These are phyloP conservation scores for Heliamphora ciliata DNA, from an alignment of 179 eudicot genomes.

Conservation along the genomic window DNA sequence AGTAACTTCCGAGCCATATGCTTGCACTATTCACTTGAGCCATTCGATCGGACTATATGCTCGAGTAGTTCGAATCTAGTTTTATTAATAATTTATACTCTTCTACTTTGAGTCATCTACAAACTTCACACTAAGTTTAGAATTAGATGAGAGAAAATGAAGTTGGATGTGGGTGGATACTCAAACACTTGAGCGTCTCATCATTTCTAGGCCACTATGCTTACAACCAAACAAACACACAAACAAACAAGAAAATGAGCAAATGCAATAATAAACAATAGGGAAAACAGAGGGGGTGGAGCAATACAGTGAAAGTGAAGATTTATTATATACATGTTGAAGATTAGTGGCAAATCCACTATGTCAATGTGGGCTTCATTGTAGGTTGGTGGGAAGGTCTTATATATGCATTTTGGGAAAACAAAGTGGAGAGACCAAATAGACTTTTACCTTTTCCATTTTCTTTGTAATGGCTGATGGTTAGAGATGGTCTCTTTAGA, in stretches of 20 bases:
- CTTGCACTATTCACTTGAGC: too few species aligned
- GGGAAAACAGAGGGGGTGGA: background rate
- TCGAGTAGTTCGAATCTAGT: too few species aligned
- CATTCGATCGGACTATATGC: too few species aligned
- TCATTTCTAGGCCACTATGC: background rate
- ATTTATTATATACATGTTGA: background rate
- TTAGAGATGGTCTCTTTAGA: too few species aligned
- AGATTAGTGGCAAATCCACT: constrained; percentile 1
- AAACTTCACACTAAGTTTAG: too few species aligned
- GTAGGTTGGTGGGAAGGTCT: background rate
- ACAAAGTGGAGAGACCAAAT: background rate
- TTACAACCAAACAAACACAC: too few species aligned
- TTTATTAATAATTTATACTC: too few species aligned
- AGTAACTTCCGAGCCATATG: too few species aligned
- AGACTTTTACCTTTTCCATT: too few species aligned
- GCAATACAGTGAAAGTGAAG: background rate
- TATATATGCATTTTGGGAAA: background rate
- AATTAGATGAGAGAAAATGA: background rate
- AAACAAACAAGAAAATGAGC: background rate
- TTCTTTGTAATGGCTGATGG: too few species aligned
- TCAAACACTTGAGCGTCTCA: background rate
- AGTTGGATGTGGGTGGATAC: background rate
- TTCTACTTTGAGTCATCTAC: too few species aligned
- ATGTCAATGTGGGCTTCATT: background rate
- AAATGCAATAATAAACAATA: background rate